Conservation (phyloP, 2,329 filamentous ascomycete species). For the Monosporascus sp. region DNA sequence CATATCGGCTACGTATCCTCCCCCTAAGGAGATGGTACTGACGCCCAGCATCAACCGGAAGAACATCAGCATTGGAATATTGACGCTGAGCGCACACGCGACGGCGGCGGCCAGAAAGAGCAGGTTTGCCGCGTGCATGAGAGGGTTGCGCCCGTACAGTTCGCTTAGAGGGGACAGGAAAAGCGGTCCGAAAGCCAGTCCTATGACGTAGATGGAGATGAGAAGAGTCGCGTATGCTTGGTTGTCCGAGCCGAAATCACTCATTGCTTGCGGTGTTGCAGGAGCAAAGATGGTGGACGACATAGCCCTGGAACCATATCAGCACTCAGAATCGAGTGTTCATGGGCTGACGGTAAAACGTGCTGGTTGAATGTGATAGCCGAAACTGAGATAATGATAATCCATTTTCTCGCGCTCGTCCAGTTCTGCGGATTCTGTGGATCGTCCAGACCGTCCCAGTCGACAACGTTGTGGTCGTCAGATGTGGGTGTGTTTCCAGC, state of each 20-base stretch:
- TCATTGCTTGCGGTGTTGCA: conserved; percentile 44
- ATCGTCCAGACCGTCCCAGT: conserved; percentile 56
- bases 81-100: conserved; percentile 32
- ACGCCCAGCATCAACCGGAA: conserved; percentile 48
- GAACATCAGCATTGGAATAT: conserved; percentile 35
- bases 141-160: conserved; percentile 37
- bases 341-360: neutral
- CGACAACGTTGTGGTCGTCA: conserved; percentile 33
- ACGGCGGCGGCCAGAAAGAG: conserved; percentile 34
- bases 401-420: conserved; percentile 42
- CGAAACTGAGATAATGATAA: conserved; percentile 30
- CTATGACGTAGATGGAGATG: conserved; percentile 51
- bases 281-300: conserved; percentile 49
- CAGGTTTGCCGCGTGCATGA: conserved; percentile 39
- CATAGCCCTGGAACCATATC: neutral
- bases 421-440: conserved; percentile 65
- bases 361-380: conserved; percentile 28
- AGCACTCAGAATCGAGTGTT: neutral
- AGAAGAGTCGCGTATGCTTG: conserved; percentile 43
- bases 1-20: neutral
- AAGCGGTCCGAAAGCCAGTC: conserved; percentile 43
- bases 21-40: neutral
- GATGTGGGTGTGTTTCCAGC: neutral
- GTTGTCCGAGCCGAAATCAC: conserved; percentile 42
- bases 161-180: conserved; percentile 46